Evolutionary conservation across 257 asterid species (phyloP), one percentile per base, ranked within the genome.

Genomic region (Handroanthus guayacan): DNA sequence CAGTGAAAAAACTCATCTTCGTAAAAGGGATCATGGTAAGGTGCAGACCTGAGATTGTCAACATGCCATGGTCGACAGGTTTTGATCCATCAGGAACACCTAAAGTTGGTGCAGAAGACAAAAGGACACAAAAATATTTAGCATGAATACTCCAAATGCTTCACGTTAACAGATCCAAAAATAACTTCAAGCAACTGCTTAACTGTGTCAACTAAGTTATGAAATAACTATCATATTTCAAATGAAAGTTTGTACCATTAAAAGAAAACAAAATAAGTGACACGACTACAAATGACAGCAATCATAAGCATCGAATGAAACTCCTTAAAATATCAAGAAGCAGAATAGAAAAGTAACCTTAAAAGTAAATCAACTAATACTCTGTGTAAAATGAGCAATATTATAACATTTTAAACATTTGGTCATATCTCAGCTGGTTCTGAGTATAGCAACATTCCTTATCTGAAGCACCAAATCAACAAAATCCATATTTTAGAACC

Each of bases 1-100:
- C 98, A 78, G 97, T 88, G 89, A 95, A 95, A 83, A 95, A 89
- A 81, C 93, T 88, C 97, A 92, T 88, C 97, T 92, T 92, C 54
- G 97, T 87, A 82, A 89, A 89, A 83, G 96, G 93, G 72, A 79
- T 84, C 86, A 89, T 84, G 12, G 94, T 95, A 78, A 95, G 90
- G 86, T 91, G 96, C 81, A 95, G 89, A 84, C 97, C 97, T 50
- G 91, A 92, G 86, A 95, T 91, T 71, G 97, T 95, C 87, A 92
- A 75, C 50, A 91, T 84, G 60, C 91, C 91, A 61, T 89, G 93
- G 79, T 88, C 96, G 54, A 85, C 84, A 80, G 86, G 87, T 84
- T 89, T 92, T 72, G 87, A 82, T 84, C 91, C 92, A 85, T 88
- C 77, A 71, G 91, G 76, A 67, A 78, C 87, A 81, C 92, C 97